Evolutionary conservation across 805 yeast genomes (phyloP).

Genomic region (Cyberlindnera subsufficiens): DNA sequence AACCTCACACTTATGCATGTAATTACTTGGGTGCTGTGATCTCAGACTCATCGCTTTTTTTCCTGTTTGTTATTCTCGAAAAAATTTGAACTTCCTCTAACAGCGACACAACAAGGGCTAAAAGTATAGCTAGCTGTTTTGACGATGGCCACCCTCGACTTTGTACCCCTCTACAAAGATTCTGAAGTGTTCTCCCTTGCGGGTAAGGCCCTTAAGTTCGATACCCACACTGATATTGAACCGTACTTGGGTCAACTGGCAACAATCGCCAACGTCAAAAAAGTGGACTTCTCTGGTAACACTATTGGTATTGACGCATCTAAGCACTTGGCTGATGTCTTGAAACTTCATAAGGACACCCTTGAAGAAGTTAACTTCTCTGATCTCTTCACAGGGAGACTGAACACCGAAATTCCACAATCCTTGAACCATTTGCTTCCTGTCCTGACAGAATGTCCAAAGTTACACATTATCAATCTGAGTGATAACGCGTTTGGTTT

Average conservation of each 20-base stretch:
- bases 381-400: constrained; percentile 91
- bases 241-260: constrained; percentile 59
- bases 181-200: constrained; percentile 55
- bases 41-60: too few species aligned
- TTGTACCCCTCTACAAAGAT: constrained; percentile 35
- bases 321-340: constrained; percentile 54
- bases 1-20: too few species aligned
- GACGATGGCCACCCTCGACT: constrained; percentile 35
- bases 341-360: constrained; percentile 36
- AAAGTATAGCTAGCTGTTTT: background rate
- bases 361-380: constrained; percentile 74
- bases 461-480: constrained; percentile 68
- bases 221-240: constrained; percentile 64
- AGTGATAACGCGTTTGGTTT: constrained; percentile 97
- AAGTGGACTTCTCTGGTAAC: constrained; percentile 84
- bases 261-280: constrained; percentile 32
- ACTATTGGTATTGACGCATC: constrained; percentile 93
- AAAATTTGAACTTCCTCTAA: constrained; percentile 1
- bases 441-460: constrained; percentile 61
- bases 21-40: too few species aligned
- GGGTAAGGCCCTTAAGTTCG: constrained; percentile 72
- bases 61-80: too few species aligned
- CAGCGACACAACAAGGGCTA: background rate
- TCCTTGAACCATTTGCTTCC: constrained; percentile 70
- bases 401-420: constrained; percentile 90